phyloP scores from a whole-genome alignment of 352 stramenopile species.

The Discostella stelligera region DNA sequence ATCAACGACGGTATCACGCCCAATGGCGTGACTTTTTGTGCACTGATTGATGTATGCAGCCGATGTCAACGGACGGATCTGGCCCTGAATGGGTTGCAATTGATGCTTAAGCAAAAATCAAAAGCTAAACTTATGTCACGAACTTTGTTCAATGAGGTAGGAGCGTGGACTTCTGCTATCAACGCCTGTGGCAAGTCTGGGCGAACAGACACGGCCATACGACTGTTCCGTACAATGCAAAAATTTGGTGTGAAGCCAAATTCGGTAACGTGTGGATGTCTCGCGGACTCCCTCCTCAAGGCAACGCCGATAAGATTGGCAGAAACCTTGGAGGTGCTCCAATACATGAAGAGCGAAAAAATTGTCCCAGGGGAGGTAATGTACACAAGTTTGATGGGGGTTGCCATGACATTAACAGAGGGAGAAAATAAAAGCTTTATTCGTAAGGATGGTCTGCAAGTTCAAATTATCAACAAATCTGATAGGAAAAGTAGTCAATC shows the following conservation, averaged over 20 bases:
- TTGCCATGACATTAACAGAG: conserved; percentile 58
- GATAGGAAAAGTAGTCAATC: background rate
- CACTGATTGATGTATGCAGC: conserved; percentile 81
- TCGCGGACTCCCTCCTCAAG: conserved; percentile 70
- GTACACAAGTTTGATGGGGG: conserved; percentile 81
- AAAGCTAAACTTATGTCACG: conserved; percentile 28
- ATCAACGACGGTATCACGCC: conserved; percentile 57
- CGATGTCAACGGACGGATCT: conserved; percentile 69
- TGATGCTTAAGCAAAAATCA: conserved; percentile 68
- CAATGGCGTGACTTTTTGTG: conserved; percentile 81
- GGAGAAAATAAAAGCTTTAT: conserved; percentile 54
- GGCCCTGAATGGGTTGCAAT: conserved; percentile 75
- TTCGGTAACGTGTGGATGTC: conserved; percentile 72
- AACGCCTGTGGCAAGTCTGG: conserved; percentile 81
- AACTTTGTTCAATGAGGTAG: conserved; percentile 63
- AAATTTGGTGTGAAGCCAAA: conserved; percentile 72
- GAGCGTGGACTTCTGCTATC: conserved; percentile 81
- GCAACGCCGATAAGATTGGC: conserved; percentile 41
- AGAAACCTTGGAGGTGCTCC: conserved; percentile 71
- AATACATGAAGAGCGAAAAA: conserved; percentile 78
- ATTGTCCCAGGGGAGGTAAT: conserved; percentile 75
- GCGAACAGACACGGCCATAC: conserved; percentile 66
- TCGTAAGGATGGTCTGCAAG: conserved; percentile 39
- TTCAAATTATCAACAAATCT: conserved; percentile 50
- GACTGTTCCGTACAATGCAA: conserved; percentile 71